phyloP scores from a whole-genome alignment of 345 rosid genomes.

The Toxicodendron radicans region DNA sequence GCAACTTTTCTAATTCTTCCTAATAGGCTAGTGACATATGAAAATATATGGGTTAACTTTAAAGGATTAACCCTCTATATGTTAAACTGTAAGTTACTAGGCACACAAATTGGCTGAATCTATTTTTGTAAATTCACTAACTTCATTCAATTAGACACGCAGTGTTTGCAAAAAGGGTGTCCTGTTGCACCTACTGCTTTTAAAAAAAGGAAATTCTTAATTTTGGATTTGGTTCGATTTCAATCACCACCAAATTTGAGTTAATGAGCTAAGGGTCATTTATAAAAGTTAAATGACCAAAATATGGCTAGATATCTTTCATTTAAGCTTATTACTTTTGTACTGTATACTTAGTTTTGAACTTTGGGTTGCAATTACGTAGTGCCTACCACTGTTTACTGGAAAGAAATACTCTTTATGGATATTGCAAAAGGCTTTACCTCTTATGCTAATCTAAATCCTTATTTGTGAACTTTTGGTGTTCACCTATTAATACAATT shows the following conservation, averaged over 20 bases:
- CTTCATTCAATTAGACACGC: background rate
- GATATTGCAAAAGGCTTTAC: background rate
- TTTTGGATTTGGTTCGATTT: conserved; percentile 1
- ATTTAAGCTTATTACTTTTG: background rate
- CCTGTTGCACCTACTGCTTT: background rate
- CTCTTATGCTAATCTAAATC: background rate
- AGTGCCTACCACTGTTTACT: background rate
- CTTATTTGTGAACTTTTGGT: background rate
- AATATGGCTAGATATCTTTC: background rate
- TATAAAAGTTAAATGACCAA: background rate
- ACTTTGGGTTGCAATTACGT: background rate
- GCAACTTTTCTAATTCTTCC: background rate
- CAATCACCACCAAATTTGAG: background rate
- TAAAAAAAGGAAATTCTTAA: background rate
- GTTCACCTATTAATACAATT: background rate
- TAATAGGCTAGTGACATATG: background rate
- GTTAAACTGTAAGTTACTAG: background rate
- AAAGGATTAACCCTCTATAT: background rate
- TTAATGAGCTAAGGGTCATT: background rate
- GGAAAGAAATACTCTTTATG: background rate
- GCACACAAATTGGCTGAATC: background rate
- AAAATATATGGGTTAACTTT: background rate
- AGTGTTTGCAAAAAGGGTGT: background rate
- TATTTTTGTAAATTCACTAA: background rate
- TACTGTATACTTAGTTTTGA: background rate